Percentiles rank a stretch among this genome's conserved stretches.
These are phyloP conservation scores for Gynandropsis gynandra DNA, from an alignment of 345 rosid genomes.

Conservation along the genomic window DNA sequence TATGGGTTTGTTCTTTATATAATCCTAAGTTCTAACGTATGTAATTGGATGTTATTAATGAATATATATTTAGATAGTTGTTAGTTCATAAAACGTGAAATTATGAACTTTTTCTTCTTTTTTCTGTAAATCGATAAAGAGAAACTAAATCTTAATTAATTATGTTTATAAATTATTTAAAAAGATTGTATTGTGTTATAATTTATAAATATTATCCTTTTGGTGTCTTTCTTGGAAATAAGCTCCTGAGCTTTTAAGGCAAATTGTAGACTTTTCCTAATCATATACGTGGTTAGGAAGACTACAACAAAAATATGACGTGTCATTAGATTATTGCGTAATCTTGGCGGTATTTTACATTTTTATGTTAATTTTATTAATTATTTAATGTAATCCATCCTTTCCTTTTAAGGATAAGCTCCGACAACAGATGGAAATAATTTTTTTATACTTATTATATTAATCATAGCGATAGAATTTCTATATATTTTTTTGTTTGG, in stretches of 20 bases:
- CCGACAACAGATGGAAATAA: slow-evolving; percentile 20
- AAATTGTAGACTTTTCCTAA: slow-evolving; percentile 12
- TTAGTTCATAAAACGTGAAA: background rate
- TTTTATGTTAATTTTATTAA: background rate
- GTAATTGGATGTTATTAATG: slow-evolving; percentile 4
- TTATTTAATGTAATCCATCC: slow-evolving; percentile 5
- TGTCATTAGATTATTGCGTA: slow-evolving; percentile 24
- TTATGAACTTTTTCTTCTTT: background rate
- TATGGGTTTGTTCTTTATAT: background rate
- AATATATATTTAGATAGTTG: slow-evolving; percentile 6
- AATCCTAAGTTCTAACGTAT: slow-evolving; percentile 17
- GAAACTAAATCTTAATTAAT: slow-evolving; percentile 10
- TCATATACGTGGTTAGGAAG: slow-evolving; percentile 19
- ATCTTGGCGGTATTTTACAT: slow-evolving; percentile 25
- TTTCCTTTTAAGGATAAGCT: slow-evolving; percentile 33
- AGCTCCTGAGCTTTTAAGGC: slow-evolving; percentile 23
- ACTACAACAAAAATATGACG: slow-evolving; percentile 19
- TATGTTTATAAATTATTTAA: slow-evolving; percentile 1
- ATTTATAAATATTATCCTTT: slow-evolving; percentile 22
- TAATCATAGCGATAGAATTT: too few species aligned
- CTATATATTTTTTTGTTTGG: too few species aligned
- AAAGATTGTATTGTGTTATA: background rate
- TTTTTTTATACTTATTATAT: slow-evolving; percentile 18
- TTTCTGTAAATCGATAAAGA: slow-evolving; percentile 11
- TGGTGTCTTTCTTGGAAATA: slow-evolving; percentile 12